A percentile compares a stretch with the other conserved stretches of the same genome.
Evolutionary conservation across 257 asterid species (phyloP).

Genomic region (Capsicum rhomboideum): DNA sequence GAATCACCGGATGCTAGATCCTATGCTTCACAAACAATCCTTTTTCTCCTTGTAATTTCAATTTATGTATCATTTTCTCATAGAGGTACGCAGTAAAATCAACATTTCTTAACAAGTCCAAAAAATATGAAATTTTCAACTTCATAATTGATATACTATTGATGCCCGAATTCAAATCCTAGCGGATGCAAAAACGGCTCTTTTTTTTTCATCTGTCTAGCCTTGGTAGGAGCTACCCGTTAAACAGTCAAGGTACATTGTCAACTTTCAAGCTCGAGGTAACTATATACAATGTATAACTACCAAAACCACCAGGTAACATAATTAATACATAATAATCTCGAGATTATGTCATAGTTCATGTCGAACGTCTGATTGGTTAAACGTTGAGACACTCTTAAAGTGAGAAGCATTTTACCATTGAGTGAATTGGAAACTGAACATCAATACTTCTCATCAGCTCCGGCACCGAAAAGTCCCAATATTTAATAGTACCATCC

Average conservation of each 20-base stretch:
- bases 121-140: not conserved
- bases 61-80: not conserved
- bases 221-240: not conserved
- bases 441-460: constrained; percentile 50
- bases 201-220: not conserved
- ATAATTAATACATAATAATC: not conserved
- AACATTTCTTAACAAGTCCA: not conserved
- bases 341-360: not conserved
- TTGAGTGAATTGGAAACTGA: constrained; percentile 55
- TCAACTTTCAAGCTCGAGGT: not conserved
- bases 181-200: not conserved
- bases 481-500: constrained; percentile 79
- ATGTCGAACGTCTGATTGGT: not conserved
- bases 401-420: constrained; percentile 32
- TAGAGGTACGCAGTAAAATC: not conserved
- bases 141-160: not conserved
- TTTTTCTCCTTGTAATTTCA: not conserved
- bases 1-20: not conserved
- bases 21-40: not conserved
- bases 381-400: not conserved
- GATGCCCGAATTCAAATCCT: not conserved
- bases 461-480: constrained; percentile 80
- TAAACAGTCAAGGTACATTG: not conserved
- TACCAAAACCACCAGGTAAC: not conserved
- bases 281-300: not conserved